Evolutionary conservation across 2,329 filamentous ascomycete species (phyloP).

Genomic region (Leptographium radiaticola): DNA sequence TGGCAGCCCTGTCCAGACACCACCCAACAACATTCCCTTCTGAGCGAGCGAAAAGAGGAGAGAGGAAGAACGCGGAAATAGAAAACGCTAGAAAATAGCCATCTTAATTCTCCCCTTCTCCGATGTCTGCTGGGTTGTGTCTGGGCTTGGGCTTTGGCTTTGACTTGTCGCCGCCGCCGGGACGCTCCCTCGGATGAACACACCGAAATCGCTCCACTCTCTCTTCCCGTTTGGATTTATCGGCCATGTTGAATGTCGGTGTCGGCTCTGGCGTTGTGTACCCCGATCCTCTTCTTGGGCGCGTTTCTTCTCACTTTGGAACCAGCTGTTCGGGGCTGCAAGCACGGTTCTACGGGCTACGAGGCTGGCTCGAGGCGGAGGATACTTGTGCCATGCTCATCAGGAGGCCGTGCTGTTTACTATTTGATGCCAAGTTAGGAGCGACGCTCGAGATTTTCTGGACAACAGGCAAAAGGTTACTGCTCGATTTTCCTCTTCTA

Average conservation of each 20-base stretch:
- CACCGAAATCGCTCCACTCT: conserved; percentile 4
- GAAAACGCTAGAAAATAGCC: neutral
- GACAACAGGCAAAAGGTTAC: neutral
- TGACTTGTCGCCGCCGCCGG: no score
- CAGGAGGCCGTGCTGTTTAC: neutral
- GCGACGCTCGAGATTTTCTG: neutral
- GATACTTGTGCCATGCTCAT: neutral
- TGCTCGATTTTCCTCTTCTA: neutral
- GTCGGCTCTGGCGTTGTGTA: conserved; percentile 2
- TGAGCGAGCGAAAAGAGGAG: conserved; percentile 25
- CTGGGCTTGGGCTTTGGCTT: neutral
- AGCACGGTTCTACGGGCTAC: neutral
- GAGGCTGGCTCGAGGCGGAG: neutral
- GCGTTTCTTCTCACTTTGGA: neutral
- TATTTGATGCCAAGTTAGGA: neutral
- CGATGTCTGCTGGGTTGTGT: neutral
- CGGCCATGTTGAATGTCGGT: neutral
- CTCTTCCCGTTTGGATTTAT: neutral
- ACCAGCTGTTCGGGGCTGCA: neutral
- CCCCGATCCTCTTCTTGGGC: neutral
- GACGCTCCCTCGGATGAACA: neutral
- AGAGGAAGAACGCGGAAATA: neutral
- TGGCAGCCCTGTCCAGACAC: conserved; percentile 35
- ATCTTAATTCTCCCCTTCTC: neutral
- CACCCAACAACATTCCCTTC: conserved; percentile 48